Base-by-base conservation (phyloP, 495 filamentous ascomycete species). In the Talaromyces stipitatus region DNA sequence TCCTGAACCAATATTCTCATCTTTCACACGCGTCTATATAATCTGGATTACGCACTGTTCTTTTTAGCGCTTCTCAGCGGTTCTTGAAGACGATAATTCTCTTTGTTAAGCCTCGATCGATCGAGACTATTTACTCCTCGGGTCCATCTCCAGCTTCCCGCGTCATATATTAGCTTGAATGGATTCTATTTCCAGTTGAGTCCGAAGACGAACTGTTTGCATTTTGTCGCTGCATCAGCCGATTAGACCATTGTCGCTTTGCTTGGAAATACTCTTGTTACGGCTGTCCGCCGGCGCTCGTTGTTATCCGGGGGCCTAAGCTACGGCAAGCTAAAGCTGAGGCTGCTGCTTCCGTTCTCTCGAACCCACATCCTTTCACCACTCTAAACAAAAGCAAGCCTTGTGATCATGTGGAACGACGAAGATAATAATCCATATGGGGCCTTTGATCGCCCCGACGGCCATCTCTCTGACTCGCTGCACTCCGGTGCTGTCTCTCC, bases 401-500 rank as follows among this genome's bases (percentile, higher is more conserved):
- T 18, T 16, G 36, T 16, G 22, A 30, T 54, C 55, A 77, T 78
- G 74, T 78, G 74, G 91, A 91, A 95, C 79, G 91, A 95, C 77
- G 91, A 96, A 72, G 86, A 89, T 67, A 96, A 96, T 72, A 96
- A 96, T 63, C 91, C 91, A 9, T 96, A 96, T 67, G 90, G 89
- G 61, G 89, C 88, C 70, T 94, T 92, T 75, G 88, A 91, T 68
- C 86, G 88, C 61, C 82, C 85, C 58, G 87, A 94, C 67, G 87
- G 89, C 47, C 82, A 82, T 64, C 74, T 85, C n/a, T 89, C 88
- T 11, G 85, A 86, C 26, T 83, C 84, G 10, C 77, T 83, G 27
- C 82, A 87, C 62, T 84, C 86, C 18, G 78, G 78, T 60, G 87
- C 85, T 10, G 83, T 67, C 63, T 75, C 61, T 63, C 78, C 72